Conservation (phyloP, 2,329 filamentous ascomycete genomes). For the Ustulina deusta region DNA sequence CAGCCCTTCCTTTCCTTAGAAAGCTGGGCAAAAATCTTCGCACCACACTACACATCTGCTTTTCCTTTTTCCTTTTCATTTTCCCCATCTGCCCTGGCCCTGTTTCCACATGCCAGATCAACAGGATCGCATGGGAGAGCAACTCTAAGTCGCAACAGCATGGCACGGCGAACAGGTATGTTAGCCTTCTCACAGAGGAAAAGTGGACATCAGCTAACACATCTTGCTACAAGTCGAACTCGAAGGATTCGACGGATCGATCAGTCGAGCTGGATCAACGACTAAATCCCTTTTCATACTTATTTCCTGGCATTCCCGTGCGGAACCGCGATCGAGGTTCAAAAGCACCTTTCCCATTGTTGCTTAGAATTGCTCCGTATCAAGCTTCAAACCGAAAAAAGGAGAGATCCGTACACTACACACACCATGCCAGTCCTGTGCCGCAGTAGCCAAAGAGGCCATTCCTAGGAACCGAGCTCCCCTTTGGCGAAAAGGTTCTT, state of each 20-base stretch:
- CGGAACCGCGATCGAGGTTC: neutral
- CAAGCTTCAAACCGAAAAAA: neutral
- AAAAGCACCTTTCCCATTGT: neutral
- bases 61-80: neutral
- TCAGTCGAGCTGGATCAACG: neutral
- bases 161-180: neutral
- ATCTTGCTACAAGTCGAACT: neutral
- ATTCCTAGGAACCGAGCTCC: neutral
- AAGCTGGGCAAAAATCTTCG: neutral
- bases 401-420: neutral
- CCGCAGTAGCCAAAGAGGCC: neutral
- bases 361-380: neutral
- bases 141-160: neutral
- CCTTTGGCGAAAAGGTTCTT: neutral
- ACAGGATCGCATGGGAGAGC: neutral
- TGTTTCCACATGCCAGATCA: neutral
- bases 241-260: neutral
- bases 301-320: neutral
- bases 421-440: neutral
- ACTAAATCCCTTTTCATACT: neutral
- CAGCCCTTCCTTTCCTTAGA: neutral
- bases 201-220: neutral
- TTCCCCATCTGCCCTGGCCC: neutral
- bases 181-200: neutral
- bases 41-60: neutral